Evolutionary conservation across 192 early-diverging fungal genomes (phyloP).

Genomic region (Coemansia sp.): DNA sequence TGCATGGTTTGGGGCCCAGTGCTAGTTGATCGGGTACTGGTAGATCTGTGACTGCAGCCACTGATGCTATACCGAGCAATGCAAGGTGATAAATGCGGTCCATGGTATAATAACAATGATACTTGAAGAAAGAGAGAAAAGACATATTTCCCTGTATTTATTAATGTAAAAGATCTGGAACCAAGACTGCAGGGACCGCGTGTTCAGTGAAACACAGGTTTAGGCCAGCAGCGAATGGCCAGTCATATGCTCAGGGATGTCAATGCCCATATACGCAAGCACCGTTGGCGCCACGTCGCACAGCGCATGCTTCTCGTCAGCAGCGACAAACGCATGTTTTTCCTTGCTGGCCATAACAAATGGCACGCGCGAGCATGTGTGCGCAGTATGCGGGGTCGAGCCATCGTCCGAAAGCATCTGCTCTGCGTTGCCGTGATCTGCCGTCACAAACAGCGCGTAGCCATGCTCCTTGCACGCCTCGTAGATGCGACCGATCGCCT

Average conservation of each 20-base stretch:
- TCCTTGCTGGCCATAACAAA: slow-evolving; percentile 77
- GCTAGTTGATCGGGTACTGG: background rate
- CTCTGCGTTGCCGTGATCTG: slow-evolving; percentile 99
- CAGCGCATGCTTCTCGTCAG: slow-evolving; percentile 66
- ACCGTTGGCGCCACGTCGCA: slow-evolving; percentile 98
- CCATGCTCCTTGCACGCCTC: slow-evolving; percentile 87
- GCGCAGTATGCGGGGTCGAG: slow-evolving; percentile 91
- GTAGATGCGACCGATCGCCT: slow-evolving; percentile 89
- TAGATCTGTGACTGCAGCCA: background rate
- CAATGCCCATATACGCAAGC: slow-evolving; percentile 86
- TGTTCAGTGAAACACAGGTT: background rate
- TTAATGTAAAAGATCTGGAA: too few species aligned
- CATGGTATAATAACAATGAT: background rate
- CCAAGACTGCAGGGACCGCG: too few species aligned
- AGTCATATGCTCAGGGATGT: slow-evolving; percentile 94
- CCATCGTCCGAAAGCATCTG: slow-evolving; percentile 91
- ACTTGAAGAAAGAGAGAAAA: too few species aligned
- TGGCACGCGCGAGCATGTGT: slow-evolving; percentile 88
- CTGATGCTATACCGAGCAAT: background rate
- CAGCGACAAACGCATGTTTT: slow-evolving; percentile 53
- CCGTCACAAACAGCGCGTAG: slow-evolving; percentile 91
- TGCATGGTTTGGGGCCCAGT: slow-evolving; percentile 18
- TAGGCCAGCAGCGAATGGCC: slow-evolving; percentile 66
- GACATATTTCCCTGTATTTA: too few species aligned
- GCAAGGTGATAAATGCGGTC: background rate